Evolutionary conservation across 1,284 basidiomycete species (phyloP).

Genomic region (Tranzscheliella williamsii): DNA sequence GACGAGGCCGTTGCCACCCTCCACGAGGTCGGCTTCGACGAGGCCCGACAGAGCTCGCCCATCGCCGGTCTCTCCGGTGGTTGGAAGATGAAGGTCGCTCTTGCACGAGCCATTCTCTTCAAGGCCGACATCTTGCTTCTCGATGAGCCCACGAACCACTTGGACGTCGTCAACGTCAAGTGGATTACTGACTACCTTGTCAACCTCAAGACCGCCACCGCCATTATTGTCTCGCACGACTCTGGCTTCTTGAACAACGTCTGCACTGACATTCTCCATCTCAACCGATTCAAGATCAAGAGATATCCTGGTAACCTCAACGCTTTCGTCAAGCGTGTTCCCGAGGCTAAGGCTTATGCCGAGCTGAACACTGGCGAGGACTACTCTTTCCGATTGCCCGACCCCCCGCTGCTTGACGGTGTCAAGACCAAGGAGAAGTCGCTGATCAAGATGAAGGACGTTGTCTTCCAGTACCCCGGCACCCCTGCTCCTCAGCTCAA

Average conservation of each 20-base stretch:
- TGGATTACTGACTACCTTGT: constrained; percentile 61
- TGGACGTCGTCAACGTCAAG: constrained; percentile 61
- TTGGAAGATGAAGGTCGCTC: constrained; percentile 62
- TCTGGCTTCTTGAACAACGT: constrained; percentile 60
- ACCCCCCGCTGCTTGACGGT: constrained; percentile 61
- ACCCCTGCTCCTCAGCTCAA: constrained; percentile 59
- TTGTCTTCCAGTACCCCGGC: constrained; percentile 59
- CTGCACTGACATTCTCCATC: constrained; percentile 61
- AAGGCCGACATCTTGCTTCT: constrained; percentile 61
- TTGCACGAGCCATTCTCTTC: constrained; percentile 61
- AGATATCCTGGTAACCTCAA: constrained; percentile 60
- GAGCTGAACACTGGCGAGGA: constrained; percentile 61
- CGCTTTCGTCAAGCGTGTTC: constrained; percentile 60
- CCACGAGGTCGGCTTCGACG: constrained; percentile 60
- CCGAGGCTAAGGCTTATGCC: constrained; percentile 58
- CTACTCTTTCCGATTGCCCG: constrained; percentile 61
- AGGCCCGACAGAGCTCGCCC: constrained; percentile 54
- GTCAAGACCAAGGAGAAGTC: constrained; percentile 62
- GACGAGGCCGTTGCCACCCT: constrained; percentile 54
- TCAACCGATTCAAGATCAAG: constrained; percentile 62
- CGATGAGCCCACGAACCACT: constrained; percentile 61
- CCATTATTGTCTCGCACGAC: constrained; percentile 62
- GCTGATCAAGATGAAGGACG: constrained; percentile 61
- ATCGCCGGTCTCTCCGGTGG: constrained; percentile 61
- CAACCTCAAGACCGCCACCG: constrained; percentile 49